Evolutionary conservation across 2,329 filamentous ascomycete genomes (phyloP).

Genomic region (Arthroderma sp.): DNA sequence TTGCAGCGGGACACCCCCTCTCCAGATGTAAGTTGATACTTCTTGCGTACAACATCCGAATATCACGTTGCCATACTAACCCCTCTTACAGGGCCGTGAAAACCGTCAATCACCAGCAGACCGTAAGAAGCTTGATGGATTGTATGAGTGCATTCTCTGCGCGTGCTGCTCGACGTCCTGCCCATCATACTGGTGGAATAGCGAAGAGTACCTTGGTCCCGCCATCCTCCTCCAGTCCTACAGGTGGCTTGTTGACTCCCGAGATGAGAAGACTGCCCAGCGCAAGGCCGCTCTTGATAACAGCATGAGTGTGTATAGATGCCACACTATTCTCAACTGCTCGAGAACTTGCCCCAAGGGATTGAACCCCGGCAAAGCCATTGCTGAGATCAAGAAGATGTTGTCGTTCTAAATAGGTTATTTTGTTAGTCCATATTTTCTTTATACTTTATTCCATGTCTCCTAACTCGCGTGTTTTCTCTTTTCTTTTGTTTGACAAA

Average conservation of each 20-base stretch:
- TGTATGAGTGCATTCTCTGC: slow-evolving; percentile 99
- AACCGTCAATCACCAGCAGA: slow-evolving; percentile 83
- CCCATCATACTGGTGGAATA: slow-evolving; percentile 99
- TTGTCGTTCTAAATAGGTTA: slow-evolving; percentile 43
- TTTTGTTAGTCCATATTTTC: not conserved
- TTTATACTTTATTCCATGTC: slow-evolving; percentile 1
- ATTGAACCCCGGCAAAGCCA: slow-evolving; percentile 84
- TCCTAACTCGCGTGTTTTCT: not conserved
- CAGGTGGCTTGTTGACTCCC: slow-evolving; percentile 89
- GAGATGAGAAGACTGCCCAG: slow-evolving; percentile 79
- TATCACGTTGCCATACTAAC: slow-evolving; percentile 10
- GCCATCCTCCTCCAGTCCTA: slow-evolving; percentile 96
- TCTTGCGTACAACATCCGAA: not conserved
- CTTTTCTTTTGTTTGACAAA: not conserved
- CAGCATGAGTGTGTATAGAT: slow-evolving; percentile 97
- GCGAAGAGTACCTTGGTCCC: slow-evolving; percentile 93
- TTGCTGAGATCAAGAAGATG: slow-evolving; percentile 97
- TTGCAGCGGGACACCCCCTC: slow-evolving; percentile 79
- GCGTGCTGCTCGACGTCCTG: slow-evolving; percentile 98
- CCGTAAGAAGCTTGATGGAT: slow-evolving; percentile 89
- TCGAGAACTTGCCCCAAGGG: slow-evolving; percentile 96
- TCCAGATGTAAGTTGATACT: slow-evolving; percentile 53
- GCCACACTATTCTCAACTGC: slow-evolving; percentile 99
- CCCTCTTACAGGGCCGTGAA: slow-evolving; percentile 61
- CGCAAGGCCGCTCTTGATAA: slow-evolving; percentile 89